These are phyloP conservation scores for Lablab purpureus DNA, from an alignment of 306 rosid species.

Conservation along the genomic window DNA sequence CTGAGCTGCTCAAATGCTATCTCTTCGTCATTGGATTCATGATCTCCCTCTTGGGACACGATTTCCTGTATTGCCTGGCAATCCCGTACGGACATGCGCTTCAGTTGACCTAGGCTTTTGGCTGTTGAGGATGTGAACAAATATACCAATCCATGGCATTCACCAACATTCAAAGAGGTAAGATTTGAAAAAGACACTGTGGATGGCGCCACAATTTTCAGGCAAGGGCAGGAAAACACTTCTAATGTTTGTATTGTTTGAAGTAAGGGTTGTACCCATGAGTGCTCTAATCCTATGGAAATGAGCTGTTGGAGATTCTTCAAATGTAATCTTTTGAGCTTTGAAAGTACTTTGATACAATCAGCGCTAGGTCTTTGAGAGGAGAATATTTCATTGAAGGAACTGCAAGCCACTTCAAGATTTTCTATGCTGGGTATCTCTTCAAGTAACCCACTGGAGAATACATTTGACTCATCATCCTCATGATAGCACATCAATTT, in stretches of 20 bases:
- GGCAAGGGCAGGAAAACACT: not conserved
- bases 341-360: not conserved
- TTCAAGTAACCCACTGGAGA: not conserved
- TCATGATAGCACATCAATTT: not conserved
- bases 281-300: conserved; percentile 37
- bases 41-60: not conserved
- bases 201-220: not conserved
- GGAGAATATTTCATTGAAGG: conserved; percentile 16
- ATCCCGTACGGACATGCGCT: not conserved
- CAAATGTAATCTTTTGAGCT: not conserved
- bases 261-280: conserved; percentile 10
- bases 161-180: not conserved
- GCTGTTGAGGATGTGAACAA: conserved; percentile 26
- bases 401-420: not conserved
- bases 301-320: not conserved
- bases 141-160: conserved; percentile 2
- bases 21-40: not conserved
- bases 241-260: not conserved
- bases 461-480: not conserved
- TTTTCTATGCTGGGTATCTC: not conserved
- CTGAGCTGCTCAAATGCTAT: conserved; percentile 1
- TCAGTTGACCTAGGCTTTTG: conserved; percentile 19
- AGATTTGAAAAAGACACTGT: conserved; percentile 11
- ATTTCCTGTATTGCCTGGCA: conserved; percentile 23
- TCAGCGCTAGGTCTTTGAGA: not conserved